phyloP scores from a whole-genome alignment of 2,329 filamentous ascomycete genomes.

The Scedosporium aurantiacum region DNA sequence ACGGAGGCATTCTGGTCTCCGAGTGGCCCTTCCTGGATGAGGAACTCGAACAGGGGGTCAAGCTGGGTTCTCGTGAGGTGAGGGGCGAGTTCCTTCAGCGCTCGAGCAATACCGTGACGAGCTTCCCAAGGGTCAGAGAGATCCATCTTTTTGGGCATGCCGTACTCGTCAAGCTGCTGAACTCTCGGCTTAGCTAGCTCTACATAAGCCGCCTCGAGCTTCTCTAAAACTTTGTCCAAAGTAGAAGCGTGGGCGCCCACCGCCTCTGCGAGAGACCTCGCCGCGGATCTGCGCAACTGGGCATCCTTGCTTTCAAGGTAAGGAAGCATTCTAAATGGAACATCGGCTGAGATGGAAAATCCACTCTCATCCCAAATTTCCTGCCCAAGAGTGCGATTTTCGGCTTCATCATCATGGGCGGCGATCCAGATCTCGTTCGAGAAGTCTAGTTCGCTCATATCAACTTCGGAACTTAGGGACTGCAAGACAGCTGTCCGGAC shows the following conservation, averaged over 20 bases:
- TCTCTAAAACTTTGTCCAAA: slow-evolving; percentile 50
- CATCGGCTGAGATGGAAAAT: slow-evolving; percentile 55
- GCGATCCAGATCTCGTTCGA: slow-evolving; percentile 90
- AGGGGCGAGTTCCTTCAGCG: slow-evolving; percentile 71
- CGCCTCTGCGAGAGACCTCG: slow-evolving; percentile 68
- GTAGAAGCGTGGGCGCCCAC: slow-evolving; percentile 48
- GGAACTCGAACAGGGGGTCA: slow-evolving; percentile 69
- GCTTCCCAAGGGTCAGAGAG: slow-evolving; percentile 83
- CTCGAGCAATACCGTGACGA: slow-evolving; percentile 76
- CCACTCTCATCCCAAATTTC: slow-evolving; percentile 95
- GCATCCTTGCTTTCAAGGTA: slow-evolving; percentile 73
- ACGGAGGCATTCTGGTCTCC: slow-evolving; percentile 70
- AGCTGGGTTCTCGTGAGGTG: slow-evolving; percentile 59
- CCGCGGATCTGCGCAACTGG: slow-evolving; percentile 73
- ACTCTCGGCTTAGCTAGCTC: slow-evolving; percentile 73
- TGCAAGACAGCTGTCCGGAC: slow-evolving; percentile 81
- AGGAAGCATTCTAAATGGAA: slow-evolving; percentile 57
- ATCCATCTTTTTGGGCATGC: slow-evolving; percentile 86
- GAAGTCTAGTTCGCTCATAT: slow-evolving; percentile 76
- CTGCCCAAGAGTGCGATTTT: slow-evolving; percentile 71
- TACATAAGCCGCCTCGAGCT: slow-evolving; percentile 60
- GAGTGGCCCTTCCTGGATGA: slow-evolving; percentile 80
- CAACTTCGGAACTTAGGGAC: slow-evolving; percentile 81
- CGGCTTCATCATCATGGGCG: slow-evolving; percentile 79
- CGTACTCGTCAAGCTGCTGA: slow-evolving; percentile 81